Evolutionary conservation across 768 basidiomycete genomes (phyloP).

Genomic region (Boletus rubescentipes): DNA sequence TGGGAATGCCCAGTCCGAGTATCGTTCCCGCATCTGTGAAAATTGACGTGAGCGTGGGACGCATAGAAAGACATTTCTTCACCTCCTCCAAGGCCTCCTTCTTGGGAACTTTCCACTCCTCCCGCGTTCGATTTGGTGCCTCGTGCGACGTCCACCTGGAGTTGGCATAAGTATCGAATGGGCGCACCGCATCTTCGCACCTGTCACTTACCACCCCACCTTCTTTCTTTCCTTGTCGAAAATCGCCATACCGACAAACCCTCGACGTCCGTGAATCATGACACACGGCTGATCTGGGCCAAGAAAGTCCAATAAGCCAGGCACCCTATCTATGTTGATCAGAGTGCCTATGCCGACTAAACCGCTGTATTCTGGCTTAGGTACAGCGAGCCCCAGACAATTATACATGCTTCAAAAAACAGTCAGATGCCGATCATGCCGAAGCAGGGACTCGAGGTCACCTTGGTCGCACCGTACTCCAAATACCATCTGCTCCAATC

Average conservation of each 20-base stretch:
- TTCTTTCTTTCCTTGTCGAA: constrained; percentile 27
- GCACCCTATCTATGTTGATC: constrained; percentile 16
- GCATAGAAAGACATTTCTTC: not conserved
- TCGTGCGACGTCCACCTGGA: constrained; percentile 32
- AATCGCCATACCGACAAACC: constrained; percentile 28
- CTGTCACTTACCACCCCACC: constrained; percentile 23
- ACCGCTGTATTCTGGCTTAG: constrained; percentile 30
- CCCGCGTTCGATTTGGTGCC: constrained; percentile 24
- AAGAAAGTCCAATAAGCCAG: constrained; percentile 21
- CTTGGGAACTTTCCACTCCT: constrained; percentile 30
- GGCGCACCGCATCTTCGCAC: not conserved
- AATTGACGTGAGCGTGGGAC: not conserved
- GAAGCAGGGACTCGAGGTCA: not conserved
- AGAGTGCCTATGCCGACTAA: constrained; percentile 25
- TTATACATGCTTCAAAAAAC: constrained; percentile 21
- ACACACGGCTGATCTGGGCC: constrained; percentile 26
- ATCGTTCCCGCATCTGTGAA: constrained; percentile 25
- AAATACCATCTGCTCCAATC: constrained; percentile 33
- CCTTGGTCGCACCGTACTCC: constrained; percentile 29
- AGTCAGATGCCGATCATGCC: not conserved
- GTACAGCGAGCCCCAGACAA: constrained; percentile 16
- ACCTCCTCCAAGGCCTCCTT: constrained; percentile 22
- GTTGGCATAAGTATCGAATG: not conserved
- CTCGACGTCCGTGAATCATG: constrained; percentile 28
- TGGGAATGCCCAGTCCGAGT: constrained; percentile 28